phyloP scores from a whole-genome alignment of 148 eudicot genomes.

The Vaccinium macrocarpon region DNA sequence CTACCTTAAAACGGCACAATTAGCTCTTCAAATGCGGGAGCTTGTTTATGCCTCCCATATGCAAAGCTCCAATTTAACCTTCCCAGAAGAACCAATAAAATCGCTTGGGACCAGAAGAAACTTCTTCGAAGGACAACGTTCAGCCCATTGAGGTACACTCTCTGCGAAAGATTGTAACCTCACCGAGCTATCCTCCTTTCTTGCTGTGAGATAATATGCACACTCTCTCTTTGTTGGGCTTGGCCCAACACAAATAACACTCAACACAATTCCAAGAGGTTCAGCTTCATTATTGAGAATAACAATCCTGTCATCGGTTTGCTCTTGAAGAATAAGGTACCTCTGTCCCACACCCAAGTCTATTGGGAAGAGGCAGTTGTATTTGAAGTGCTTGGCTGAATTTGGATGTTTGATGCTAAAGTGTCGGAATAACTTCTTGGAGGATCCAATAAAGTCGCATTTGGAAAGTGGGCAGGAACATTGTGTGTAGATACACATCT shows the following conservation, averaged over 20 bases:
- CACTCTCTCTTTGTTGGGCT: conserved; percentile 24
- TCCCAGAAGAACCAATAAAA: conserved; percentile 27
- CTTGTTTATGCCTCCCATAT: conserved; percentile 27
- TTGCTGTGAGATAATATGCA: conserved; percentile 35
- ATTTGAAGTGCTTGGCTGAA: conserved; percentile 33
- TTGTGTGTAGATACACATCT: conserved; percentile 40
- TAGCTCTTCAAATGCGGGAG: background rate
- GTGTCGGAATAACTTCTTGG: conserved; percentile 38
- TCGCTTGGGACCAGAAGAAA: conserved; percentile 49
- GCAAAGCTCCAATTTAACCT: conserved; percentile 38
- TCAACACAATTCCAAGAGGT: conserved; percentile 24
- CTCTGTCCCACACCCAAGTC: conserved; percentile 25
- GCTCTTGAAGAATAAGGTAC: conserved; percentile 44
- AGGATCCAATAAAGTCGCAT: conserved; percentile 48
- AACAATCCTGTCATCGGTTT: conserved; percentile 31
- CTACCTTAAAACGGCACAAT: background rate
- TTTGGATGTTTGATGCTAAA: conserved; percentile 29
- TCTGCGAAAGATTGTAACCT: conserved; percentile 42
- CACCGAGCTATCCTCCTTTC: conserved; percentile 28
- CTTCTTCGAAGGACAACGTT: conserved; percentile 21
- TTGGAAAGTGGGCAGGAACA: conserved; percentile 55
- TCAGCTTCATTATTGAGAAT: conserved; percentile 30
- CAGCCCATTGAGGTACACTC: conserved; percentile 21
- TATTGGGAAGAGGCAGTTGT: conserved; percentile 28
- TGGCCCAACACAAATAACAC: conserved; percentile 38